phyloP scores from a whole-genome alignment of 2,329 filamentous ascomycete species.

The Xenosphaeropsis pyriputrescens region DNA sequence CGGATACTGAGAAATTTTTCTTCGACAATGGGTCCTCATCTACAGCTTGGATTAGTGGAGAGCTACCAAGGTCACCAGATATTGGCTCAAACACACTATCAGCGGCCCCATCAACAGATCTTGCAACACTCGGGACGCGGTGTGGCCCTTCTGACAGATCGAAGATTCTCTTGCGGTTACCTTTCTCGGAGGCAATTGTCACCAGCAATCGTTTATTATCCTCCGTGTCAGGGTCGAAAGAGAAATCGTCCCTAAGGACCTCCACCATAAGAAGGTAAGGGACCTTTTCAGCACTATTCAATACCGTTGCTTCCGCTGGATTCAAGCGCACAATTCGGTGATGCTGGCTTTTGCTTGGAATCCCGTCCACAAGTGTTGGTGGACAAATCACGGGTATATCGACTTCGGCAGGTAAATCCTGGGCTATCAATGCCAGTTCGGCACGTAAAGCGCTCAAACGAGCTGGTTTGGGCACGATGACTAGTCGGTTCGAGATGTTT shows the following conservation, averaged over 20 bases:
- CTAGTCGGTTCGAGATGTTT: conserved; percentile 72
- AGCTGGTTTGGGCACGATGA: conserved; percentile 68
- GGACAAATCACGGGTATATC: conserved; percentile 75
- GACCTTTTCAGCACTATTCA: conserved; percentile 79
- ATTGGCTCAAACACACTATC: conserved; percentile 79
- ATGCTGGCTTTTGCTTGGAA: conserved; percentile 61
- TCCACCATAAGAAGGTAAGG: conserved; percentile 78
- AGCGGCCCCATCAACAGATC: conserved; percentile 18
- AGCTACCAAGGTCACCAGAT: conserved; percentile 63
- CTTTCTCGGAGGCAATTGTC: conserved; percentile 39
- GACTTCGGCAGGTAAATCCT: conserved; percentile 70
- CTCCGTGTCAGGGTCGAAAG: conserved; percentile 60
- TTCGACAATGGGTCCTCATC: conserved; percentile 29
- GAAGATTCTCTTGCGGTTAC: conserved; percentile 42
- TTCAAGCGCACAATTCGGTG: conserved; percentile 75
- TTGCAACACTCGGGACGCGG: conserved; percentile 25
- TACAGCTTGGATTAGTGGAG: conserved; percentile 47
- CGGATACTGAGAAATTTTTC: conserved; percentile 14
- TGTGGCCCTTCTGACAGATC: conserved; percentile 54
- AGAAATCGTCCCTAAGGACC: conserved; percentile 67
- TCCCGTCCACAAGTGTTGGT: conserved; percentile 56
- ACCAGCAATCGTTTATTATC: conserved; percentile 56
- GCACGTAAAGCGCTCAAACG: conserved; percentile 68
- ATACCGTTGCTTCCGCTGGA: conserved; percentile 68
- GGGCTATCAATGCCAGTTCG: conserved; percentile 66